These are phyloP conservation scores for Xylariales sp. DNA, from an alignment of 2,329 filamentous ascomycete genomes.

Conservation along the genomic window DNA sequence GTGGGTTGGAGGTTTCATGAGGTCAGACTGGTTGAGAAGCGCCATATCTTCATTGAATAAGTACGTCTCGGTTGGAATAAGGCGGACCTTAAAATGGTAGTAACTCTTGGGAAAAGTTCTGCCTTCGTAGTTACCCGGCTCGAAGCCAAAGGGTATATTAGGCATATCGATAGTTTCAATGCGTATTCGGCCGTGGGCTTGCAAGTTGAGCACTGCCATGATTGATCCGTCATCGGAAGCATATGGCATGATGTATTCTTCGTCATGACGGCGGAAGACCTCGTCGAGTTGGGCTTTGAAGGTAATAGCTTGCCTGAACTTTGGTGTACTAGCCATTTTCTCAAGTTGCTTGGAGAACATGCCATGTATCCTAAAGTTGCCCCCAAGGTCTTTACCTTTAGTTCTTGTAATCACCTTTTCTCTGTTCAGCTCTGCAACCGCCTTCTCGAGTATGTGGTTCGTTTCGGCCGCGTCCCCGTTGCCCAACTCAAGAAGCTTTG, in stretches of 20 bases:
- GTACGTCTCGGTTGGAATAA: conserved; percentile 69
- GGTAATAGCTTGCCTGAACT: conserved; percentile 67
- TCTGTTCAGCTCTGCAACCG: conserved; percentile 60
- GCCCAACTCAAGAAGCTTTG: conserved; percentile 64
- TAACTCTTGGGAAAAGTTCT: conserved; percentile 74
- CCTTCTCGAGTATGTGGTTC: conserved; percentile 59
- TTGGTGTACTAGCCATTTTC: conserved; percentile 65
- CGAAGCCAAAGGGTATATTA: conserved; percentile 75
- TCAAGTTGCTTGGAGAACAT: conserved; percentile 67
- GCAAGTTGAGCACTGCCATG: conserved; percentile 74
- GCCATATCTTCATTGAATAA: conserved; percentile 64
- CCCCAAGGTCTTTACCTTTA: conserved; percentile 68
- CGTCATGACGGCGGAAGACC: conserved; percentile 56
- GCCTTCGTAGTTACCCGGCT: conserved; percentile 77
- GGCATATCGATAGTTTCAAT: conserved; percentile 67
- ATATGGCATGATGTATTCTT: conserved; percentile 46
- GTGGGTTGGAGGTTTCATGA: conserved; percentile 55
- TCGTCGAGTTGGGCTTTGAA: conserved; percentile 72
- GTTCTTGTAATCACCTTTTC: conserved; percentile 69
- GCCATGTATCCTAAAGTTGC: conserved; percentile 72
- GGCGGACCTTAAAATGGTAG: conserved; percentile 72
- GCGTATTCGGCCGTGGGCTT: conserved; percentile 67
- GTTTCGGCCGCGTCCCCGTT: conserved; percentile 54
- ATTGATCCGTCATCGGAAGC: conserved; percentile 72
- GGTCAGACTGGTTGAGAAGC: conserved; percentile 52